Conservation (phyloP, 2,329 filamentous ascomycete genomes). For the Cadophora malorum region DNA sequence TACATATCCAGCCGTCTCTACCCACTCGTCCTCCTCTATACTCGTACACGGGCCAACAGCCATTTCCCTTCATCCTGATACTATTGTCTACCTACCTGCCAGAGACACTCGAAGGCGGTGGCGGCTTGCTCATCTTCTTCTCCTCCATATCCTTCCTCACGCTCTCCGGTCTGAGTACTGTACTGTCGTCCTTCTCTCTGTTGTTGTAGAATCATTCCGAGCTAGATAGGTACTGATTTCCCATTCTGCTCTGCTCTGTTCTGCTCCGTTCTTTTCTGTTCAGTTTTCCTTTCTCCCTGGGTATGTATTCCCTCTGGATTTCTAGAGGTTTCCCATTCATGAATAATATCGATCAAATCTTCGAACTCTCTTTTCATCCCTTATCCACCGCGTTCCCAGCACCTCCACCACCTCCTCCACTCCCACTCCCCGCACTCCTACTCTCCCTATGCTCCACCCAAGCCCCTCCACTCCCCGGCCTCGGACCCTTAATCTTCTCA, state of each 20-base stretch:
- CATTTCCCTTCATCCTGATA: too few species aligned
- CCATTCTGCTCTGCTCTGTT: not conserved
- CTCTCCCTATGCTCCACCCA: slow-evolving; percentile 28
- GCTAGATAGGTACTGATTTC: not conserved
- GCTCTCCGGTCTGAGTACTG: not conserved
- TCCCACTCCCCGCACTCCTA: not conserved
- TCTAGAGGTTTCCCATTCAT: not conserved
- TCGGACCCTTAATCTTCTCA: slow-evolving; percentile 29
- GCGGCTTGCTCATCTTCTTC: too few species aligned
- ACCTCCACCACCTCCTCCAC: not conserved
- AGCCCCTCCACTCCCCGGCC: slow-evolving; percentile 22
- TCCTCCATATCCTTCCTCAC: too few species aligned
- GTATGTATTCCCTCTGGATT: too few species aligned
- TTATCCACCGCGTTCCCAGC: not conserved
- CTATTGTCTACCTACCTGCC: too few species aligned
- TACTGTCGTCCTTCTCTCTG: not conserved
- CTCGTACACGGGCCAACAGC: too few species aligned
- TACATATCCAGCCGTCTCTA: too few species aligned
- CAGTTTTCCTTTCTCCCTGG: not conserved
- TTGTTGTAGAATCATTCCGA: not conserved
- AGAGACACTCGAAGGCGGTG: too few species aligned
- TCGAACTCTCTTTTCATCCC: not conserved
- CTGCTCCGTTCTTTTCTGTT: not conserved
- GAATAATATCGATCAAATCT: not conserved
- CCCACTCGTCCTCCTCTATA: too few species aligned